Evolutionary conservation across 352 stramenopile species (phyloP).

Genomic region (Phytopythium litorale): DNA sequence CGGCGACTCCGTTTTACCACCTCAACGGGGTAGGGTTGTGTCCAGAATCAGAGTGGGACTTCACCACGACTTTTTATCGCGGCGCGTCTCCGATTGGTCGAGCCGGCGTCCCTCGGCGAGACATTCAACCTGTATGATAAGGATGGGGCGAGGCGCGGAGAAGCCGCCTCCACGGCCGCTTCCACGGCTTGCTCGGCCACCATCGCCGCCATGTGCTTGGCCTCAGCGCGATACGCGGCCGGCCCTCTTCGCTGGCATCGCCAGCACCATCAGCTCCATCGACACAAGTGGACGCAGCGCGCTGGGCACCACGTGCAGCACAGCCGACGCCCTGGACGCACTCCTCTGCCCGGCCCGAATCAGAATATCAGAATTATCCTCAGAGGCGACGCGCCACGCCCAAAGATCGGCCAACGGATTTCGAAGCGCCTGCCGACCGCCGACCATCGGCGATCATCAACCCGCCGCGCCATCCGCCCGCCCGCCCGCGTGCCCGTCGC

Average conservation of each 20-base stretch:
- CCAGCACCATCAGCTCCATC: not conserved
- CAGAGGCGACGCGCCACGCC: not conserved
- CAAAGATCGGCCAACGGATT: not conserved
- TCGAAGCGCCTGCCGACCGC: not conserved
- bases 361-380: slow-evolving; percentile 3
- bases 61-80: not conserved
- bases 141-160: too few relatives aligned
- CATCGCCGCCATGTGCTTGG: not conserved
- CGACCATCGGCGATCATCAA: not conserved
- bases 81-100: not conserved
- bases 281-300: not conserved
- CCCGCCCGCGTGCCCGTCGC: too few relatives aligned
- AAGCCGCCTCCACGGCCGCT: too few relatives aligned
- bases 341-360: not conserved
- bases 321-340: too few relatives aligned
- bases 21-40: not conserved
- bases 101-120: not conserved
- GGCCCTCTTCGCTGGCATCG: not conserved
- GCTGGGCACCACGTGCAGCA: too few relatives aligned
- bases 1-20: not conserved
- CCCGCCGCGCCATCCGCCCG: too few relatives aligned
- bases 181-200: too few relatives aligned
- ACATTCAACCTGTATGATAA: not conserved
- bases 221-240: not conserved
- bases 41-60: not conserved